phyloP scores from a whole-genome alignment of 257 asterid genomes.

The Nicotiana sylvestris region DNA sequence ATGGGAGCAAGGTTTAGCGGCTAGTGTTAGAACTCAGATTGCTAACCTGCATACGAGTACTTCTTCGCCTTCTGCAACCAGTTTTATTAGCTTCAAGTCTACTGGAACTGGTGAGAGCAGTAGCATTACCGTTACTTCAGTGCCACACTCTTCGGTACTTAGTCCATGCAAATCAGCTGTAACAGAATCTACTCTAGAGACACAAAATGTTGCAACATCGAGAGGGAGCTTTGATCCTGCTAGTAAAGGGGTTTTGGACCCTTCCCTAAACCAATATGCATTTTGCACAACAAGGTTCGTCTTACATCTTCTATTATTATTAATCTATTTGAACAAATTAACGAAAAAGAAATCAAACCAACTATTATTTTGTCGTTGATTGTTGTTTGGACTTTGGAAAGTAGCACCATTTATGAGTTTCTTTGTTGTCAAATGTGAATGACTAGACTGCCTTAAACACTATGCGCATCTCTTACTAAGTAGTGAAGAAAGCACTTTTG shows the following conservation, averaged over 20 bases:
- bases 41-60: conserved; percentile 40
- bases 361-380: background rate
- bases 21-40: conserved; percentile 32
- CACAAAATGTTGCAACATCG: conserved; percentile 35
- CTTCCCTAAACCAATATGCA: conserved; percentile 34
- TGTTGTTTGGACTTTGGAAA: conserved; percentile 12
- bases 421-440: background rate
- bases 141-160: conserved; percentile 54
- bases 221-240: conserved; percentile 27
- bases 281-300: conserved; percentile 57
- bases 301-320: conserved; percentile 10
- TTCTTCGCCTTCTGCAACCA: conserved; percentile 57
- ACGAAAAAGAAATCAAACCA: background rate
- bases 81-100: conserved; percentile 81
- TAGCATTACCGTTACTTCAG: conserved; percentile 46
- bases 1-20: conserved; percentile 49
- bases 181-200: conserved; percentile 49
- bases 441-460: conserved; percentile 1
- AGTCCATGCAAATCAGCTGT: conserved; percentile 52
- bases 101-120: conserved; percentile 68
- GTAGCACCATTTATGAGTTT: background rate
- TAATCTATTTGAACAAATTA: background rate
- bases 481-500: background rate
- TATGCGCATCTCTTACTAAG: background rate
- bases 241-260: conserved; percentile 28